Conservation (phyloP, 768 basidiomycete species). For the Mycena rebaudengoi region DNA sequence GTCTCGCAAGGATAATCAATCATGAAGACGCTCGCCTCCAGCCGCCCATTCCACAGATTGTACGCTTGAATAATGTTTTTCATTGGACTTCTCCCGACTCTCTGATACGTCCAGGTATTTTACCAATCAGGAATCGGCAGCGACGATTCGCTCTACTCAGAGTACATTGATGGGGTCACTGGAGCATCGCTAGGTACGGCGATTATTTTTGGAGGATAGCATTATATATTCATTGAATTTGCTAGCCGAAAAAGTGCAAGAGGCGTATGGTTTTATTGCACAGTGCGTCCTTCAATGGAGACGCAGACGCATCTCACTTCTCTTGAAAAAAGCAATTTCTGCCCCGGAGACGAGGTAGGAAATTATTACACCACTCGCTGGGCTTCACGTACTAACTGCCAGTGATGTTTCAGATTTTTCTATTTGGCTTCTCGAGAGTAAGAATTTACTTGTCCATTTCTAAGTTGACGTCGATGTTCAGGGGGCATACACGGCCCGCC, state of each 20-base stretch:
- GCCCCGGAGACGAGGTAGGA: constrained; percentile 73
- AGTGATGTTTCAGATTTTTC: constrained; percentile 62
- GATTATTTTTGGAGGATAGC: not conserved
- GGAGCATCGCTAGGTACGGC: constrained; percentile 67
- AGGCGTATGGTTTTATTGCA: constrained; percentile 66
- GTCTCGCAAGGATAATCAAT: constrained; percentile 61
- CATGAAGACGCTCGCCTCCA: constrained; percentile 54
- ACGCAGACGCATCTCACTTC: not conserved
- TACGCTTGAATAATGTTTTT: too few relatives aligned
- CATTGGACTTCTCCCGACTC: not conserved
- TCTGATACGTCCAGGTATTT: constrained; percentile 36
- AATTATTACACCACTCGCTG: not conserved
- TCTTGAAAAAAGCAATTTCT: constrained; percentile 67
- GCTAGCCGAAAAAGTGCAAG: constrained; percentile 66
- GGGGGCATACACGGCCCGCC: constrained; percentile 80
- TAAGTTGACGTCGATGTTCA: too few relatives aligned
- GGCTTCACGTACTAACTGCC: constrained; percentile 6
- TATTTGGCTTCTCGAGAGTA: constrained; percentile 65
- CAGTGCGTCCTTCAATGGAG: constrained; percentile 57
- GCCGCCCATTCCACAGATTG: constrained; percentile 63
- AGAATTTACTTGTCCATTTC: too few relatives aligned
- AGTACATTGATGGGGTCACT: constrained; percentile 70
- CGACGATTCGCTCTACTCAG: constrained; percentile 63
- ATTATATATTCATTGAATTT: not conserved
- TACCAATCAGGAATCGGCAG: constrained; percentile 72